A percentile compares a stretch with the other conserved stretches of the same genome.
Conservation (phyloP, 208 protist species). For the Wallacemonas sp. region DNA sequence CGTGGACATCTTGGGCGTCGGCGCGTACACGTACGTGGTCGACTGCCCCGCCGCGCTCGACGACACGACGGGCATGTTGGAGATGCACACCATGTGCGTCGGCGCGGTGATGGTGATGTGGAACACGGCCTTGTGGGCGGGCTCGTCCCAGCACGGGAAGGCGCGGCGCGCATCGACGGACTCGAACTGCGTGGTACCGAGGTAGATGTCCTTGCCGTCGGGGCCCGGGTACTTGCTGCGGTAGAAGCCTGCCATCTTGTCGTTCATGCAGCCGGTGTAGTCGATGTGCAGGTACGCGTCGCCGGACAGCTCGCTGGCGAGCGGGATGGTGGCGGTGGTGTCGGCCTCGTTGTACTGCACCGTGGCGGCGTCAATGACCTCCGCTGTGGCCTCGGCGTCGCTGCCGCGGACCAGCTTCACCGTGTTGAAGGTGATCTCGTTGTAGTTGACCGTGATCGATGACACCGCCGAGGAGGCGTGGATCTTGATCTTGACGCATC, state of each 20-base stretch:
- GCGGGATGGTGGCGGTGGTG: slow-evolving; percentile 40
- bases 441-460: slow-evolving; percentile 66
- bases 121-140: slow-evolving; percentile 94
- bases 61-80: slow-evolving; percentile 81
- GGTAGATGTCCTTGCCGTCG: slow-evolving; percentile 38
- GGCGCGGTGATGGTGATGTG: slow-evolving; percentile 85
- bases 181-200: slow-evolving; percentile 94
- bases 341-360: slow-evolving; percentile 37
- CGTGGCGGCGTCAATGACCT: slow-evolving; percentile 19
- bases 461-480: slow-evolving; percentile 21
- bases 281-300: slow-evolving; percentile 40
- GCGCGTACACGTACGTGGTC: slow-evolving; percentile 68
- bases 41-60: slow-evolving; percentile 10
- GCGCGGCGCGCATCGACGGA: slow-evolving; percentile 89
- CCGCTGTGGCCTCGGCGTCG: slow-evolving; percentile 7
- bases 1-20: slow-evolving; percentile 92
- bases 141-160: slow-evolving; percentile 97
- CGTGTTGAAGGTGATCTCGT: slow-evolving; percentile 51
- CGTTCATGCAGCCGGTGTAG: slow-evolving; percentile 92
- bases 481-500: slow-evolving; percentile 63
- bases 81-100: slow-evolving; percentile 67
- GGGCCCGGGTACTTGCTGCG: slow-evolving; percentile 82
- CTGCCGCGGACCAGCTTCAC: slow-evolving; percentile 28
- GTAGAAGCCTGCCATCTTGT: slow-evolving; percentile 95
- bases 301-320: slow-evolving; percentile 14